phyloP scores from a whole-genome alignment of 73 alveolate species.

The Tetrahymena thermophila region DNA sequence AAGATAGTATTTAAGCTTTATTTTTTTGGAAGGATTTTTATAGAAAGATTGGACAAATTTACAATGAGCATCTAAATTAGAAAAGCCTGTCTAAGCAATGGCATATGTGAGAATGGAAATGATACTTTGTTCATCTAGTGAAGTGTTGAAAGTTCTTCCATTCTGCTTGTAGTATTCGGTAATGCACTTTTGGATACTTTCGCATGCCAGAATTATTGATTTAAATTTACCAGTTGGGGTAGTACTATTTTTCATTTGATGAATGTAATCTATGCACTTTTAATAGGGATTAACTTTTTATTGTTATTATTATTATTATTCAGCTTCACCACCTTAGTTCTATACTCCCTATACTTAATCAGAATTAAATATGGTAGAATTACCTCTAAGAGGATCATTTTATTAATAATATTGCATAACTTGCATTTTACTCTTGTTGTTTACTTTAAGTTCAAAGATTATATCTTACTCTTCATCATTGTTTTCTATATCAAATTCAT shows the following conservation, averaged over 20 bases:
- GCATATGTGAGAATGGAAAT: not conserved
- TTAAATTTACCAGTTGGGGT: not conserved
- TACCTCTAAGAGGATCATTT: not conserved
- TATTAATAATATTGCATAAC: not conserved
- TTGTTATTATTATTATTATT: not conserved
- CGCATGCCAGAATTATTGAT: not conserved
- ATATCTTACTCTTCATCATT: not conserved
- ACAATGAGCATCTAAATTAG: not conserved
- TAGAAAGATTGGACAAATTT: not conserved
- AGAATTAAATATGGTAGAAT: not conserved
- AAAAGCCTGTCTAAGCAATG: not conserved
- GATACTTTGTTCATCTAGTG: not conserved
- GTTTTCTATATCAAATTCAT: not conserved
- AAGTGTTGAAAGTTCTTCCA: not conserved
- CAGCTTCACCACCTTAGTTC: not conserved
- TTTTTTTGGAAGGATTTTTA: not conserved
- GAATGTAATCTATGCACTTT: not conserved
- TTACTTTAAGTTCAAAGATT: not conserved
- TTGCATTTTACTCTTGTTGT: not conserved
- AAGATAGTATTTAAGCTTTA: not conserved
- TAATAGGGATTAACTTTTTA: not conserved
- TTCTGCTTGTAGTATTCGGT: not conserved
- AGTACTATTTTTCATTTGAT: not conserved
- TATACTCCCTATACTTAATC: not conserved
- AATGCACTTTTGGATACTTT: not conserved